A percentile compares a stretch with the other conserved stretches of the same genome.
These are phyloP conservation scores for Brettanomyces naardenensis DNA, from an alignment of 805 yeast genomes.

Conservation along the genomic window DNA sequence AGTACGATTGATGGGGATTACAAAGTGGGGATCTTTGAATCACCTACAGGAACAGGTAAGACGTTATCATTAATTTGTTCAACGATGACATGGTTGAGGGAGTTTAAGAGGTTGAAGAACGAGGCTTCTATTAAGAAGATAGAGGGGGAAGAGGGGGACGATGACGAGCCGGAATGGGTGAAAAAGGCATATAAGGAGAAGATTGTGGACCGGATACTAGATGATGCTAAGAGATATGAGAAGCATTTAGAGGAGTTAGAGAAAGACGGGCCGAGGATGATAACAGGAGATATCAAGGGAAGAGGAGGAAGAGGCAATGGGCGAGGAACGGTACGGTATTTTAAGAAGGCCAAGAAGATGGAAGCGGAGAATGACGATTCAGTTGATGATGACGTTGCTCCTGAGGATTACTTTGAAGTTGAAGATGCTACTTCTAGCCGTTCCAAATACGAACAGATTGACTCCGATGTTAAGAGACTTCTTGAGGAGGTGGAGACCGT, in stretches of 20 bases:
- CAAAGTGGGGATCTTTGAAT: slow-evolving; percentile 77
- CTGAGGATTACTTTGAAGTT: slow-evolving; percentile 26
- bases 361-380: slow-evolving; percentile 1
- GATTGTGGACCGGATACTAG: slow-evolving; percentile 22
- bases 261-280: slow-evolving; percentile 15
- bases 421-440: slow-evolving; percentile 9
- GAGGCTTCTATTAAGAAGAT: slow-evolving; percentile 10
- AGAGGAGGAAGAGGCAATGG: slow-evolving; percentile 14
- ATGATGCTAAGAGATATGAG: slow-evolving; percentile 33
- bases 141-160: slow-evolving; percentile 16
- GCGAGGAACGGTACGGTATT: slow-evolving; percentile 10
- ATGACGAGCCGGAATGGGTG: slow-evolving; percentile 37
- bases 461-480: slow-evolving; percentile 41
- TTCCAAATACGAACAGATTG: slow-evolving; percentile 27
- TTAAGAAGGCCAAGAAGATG: slow-evolving; percentile 17
- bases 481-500: slow-evolving; percentile 33
- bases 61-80: slow-evolving; percentile 83
- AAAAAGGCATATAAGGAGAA: slow-evolving; percentile 25
- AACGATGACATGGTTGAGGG: slow-evolving; percentile 67
- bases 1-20: slow-evolving; percentile 42
- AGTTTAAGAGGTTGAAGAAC: slow-evolving; percentile 30
- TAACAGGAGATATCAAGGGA: slow-evolving; percentile 18
- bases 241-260: slow-evolving; percentile 29
- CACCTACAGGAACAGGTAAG: slow-evolving; percentile 95
- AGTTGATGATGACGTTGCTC: slow-evolving; percentile 11